Base-by-base conservation (phyloP, 2,329 filamentous ascomycete species). In the Penicillium polonicum region DNA sequence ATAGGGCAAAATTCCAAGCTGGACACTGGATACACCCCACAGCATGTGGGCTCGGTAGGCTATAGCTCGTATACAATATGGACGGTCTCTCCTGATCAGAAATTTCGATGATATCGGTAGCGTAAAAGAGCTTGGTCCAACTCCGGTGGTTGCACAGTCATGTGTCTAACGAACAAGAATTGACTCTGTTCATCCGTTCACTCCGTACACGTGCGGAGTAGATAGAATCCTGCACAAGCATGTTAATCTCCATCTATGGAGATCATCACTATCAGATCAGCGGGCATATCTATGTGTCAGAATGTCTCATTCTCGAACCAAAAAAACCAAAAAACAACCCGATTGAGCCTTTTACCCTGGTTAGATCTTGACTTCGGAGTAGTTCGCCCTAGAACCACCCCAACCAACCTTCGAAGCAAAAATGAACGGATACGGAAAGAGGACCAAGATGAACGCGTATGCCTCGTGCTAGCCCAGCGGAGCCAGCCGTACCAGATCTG, bases 251-350 rank as follows among this genome's bases (percentile, higher is more conserved):
- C 13, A 36, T 33, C 44, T 9, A 39, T 8, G 17, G 4, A 29
- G n/a, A 53, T 23, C 25, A 35, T 38, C 5, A 25, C 5, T 13
- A 44, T 35, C 46, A 55, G 31, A 51, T 55, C 46, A 9, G 21
- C 29, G 2, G 6, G 15, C 7, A 23, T 15, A 49, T 55, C 25
- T 36, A 19, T 41, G 21, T 53, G 41, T 41, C 54, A 42, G 15
- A 21, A 57, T 57, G 55, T 53, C 55, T 57, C 55, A 57, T 35
- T 6, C 13, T 48, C 27, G n/a, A 19, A 52, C 27, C 17, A 41
- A 31, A 15, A 15, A 15, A 15, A 33, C 10, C 4, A 13, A 35
- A 35, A 45, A 31, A 5, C 4, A 15, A 13, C 4, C 19, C 15
- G 17, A 13, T 35, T 33, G 29, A 27, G 6, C 12, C 5, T 13